A percentile compares a stretch with the other conserved stretches of the same genome.
These are phyloP conservation scores for Penicillium aurantiogriseum DNA, from an alignment of 2,329 filamentous ascomycete species.

Conservation along the genomic window DNA sequence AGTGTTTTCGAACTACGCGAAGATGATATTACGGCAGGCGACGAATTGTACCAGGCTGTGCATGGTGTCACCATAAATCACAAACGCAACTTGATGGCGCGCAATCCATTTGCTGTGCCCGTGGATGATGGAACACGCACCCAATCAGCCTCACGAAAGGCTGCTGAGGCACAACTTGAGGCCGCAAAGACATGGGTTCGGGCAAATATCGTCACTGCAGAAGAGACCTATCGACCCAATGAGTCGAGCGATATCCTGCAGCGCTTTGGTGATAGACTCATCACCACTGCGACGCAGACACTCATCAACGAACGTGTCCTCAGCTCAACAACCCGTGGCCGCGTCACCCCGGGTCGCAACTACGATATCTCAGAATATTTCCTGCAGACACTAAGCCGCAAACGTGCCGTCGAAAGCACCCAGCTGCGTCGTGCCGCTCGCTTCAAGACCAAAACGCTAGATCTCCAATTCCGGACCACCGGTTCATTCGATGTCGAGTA, in stretches of 20 bases:
- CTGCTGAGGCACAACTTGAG: conserved; percentile 31
- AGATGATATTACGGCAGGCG: conserved; percentile 31
- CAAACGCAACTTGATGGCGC: conserved; percentile 36
- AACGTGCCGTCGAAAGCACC: conserved; percentile 39
- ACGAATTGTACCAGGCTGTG: conserved; percentile 38
- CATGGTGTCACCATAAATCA: conserved; percentile 32
- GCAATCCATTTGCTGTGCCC: conserved; percentile 37
- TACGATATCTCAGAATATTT: conserved; percentile 47
- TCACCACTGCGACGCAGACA: conserved; percentile 42
- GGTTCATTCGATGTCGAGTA: conserved; percentile 36
- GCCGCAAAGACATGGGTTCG: conserved; percentile 50
- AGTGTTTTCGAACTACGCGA: conserved; percentile 43
- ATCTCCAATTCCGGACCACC: conserved; percentile 35
- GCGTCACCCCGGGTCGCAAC: conserved; percentile 43
- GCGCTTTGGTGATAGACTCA: conserved; percentile 33
- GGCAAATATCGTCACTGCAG: conserved; percentile 47
- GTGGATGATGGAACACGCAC: conserved; percentile 12
- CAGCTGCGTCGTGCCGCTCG: conserved; percentile 42
- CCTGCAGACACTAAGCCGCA: conserved; percentile 39
- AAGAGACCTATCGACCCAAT: conserved; percentile 40
- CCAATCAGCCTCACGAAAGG: conserved; percentile 13
- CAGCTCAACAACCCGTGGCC: conserved; percentile 39
- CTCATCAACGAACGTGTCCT: conserved; percentile 44
- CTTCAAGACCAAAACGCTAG: conserved; percentile 46
- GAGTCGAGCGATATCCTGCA: conserved; percentile 38